Evolutionary conservation across 257 asterid genomes (phyloP), one percentile per base, ranked within the genome.

Genomic region (Eustoma russellianum): DNA sequence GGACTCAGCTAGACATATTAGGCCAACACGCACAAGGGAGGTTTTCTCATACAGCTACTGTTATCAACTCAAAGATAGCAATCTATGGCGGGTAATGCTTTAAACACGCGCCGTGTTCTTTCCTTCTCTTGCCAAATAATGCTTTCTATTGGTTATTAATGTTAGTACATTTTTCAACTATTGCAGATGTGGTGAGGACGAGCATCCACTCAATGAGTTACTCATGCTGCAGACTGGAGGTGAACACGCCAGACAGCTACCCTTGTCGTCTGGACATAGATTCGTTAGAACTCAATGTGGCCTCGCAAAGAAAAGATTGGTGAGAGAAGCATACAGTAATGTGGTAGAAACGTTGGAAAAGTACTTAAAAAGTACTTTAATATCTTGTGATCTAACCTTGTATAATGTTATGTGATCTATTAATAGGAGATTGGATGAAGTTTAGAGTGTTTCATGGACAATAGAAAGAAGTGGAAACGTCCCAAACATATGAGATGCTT

Each of bases 171-270:
- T 58, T 56, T 16, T 56, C 30, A 30, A 57, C 24, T 1, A 24
- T 55, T 72, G 12, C 72, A 91, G 98, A 60, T 91, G 98, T n/a
- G 98, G 98, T 1, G 95, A 91, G 73, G 96, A 91, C 53, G 98
- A 91, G 66, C 92, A 72, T 18, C 98, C 98, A 2, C 77, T 80
- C 47, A 84, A 81, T 9, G 96, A 91, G 73, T 50, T 91, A 48
- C 85, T 91, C 74, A 62, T 87, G 64, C 67, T 91, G 63, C 83
- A 75, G 72, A 71, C 72, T 24, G 76, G 71, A 46, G 60, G 28
- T n/a, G 82, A 72, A 18, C 61, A 60, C 55, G 56, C 35, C 30
- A 66, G 30, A 35, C 66, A 62, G 28, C 46, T 44, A 8, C 16
- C n/a, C 7, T 79, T 71, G 60, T 48, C 78, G 5, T 66, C 69